phyloP scores from a whole-genome alignment of 2,329 filamentous ascomycete species.

The Aspergillus amoenus region DNA sequence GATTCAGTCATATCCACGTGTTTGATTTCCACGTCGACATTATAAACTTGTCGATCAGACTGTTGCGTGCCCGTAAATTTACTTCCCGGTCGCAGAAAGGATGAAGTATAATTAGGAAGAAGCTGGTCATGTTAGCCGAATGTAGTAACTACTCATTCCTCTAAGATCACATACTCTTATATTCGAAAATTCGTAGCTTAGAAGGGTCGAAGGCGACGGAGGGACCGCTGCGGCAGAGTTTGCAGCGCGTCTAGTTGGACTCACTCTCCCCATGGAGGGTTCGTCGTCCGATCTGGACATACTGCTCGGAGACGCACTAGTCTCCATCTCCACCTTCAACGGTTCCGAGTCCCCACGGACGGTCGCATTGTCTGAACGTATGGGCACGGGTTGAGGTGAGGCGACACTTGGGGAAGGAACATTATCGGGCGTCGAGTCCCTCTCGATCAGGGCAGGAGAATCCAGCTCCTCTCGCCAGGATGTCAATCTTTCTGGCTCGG shows the following conservation, averaged over 20 bases:
- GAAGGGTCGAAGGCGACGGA: constrained; percentile 41
- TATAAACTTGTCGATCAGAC: constrained; percentile 88
- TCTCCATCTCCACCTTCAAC: constrained; percentile 25
- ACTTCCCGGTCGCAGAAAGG: constrained; percentile 81
- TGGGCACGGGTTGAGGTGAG: constrained; percentile 26
- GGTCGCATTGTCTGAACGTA: constrained; percentile 29
- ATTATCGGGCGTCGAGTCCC: constrained; percentile 28
- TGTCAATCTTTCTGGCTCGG: constrained; percentile 41
- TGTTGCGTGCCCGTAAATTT: constrained; percentile 88
- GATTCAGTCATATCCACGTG: constrained; percentile 93
- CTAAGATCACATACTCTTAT: constrained; percentile 47
- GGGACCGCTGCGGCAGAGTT: constrained; percentile 30
- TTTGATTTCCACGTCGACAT: constrained; percentile 95
- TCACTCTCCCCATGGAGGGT: constrained; percentile 30
- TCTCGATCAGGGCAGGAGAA: constrained; percentile 19
- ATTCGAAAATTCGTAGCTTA: constrained; percentile 57
- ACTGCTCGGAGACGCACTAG: constrained; percentile 22
- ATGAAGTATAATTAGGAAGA: constrained; percentile 77
- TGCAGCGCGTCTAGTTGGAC: constrained; percentile 27
- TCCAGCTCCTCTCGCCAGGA: constrained; percentile 35
- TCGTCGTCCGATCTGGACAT: constrained; percentile 33
- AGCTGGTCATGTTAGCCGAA: constrained; percentile 51
- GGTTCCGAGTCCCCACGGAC: constrained; percentile 25
- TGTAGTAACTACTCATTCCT: constrained; percentile 1
- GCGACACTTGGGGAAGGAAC: constrained; percentile 25